Conservation (phyloP, 192 early-diverging fungal genomes). For the Podila clonocystis region DNA sequence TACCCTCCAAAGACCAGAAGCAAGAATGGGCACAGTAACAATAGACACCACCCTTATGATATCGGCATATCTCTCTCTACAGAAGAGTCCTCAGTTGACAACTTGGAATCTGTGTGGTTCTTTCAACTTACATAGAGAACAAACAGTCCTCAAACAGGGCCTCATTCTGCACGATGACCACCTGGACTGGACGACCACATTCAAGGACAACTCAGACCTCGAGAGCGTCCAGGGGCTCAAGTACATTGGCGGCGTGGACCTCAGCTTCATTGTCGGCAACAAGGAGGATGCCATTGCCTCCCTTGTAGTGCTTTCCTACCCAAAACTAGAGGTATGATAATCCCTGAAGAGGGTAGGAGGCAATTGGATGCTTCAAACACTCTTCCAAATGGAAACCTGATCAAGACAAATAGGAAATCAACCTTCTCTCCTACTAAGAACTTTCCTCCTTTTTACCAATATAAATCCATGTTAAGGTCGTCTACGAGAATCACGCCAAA, state of each 20-base stretch:
- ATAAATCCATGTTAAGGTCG: slow-evolving; percentile 35
- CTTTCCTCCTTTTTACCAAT: not conserved
- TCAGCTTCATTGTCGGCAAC: slow-evolving; percentile 72
- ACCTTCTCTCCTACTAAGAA: not conserved
- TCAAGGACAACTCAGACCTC: slow-evolving; percentile 9
- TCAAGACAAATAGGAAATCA: not conserved
- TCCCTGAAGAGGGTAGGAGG: not conserved
- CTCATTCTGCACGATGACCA: slow-evolving; percentile 33
- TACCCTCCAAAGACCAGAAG: slow-evolving; percentile 34
- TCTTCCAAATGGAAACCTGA: too few relatives aligned
- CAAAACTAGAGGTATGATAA: slow-evolving; percentile 61
- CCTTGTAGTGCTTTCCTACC: slow-evolving; percentile 76
- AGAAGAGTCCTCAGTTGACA: not conserved
- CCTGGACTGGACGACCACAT: slow-evolving; percentile 19
- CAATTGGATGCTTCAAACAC: too few relatives aligned
- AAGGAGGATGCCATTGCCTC: slow-evolving; percentile 74
- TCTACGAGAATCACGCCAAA: slow-evolving; percentile 69
- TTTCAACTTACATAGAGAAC: slow-evolving; percentile 14
- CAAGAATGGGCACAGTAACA: slow-evolving; percentile 44
- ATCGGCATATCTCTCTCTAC: not conserved
- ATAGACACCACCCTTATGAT: not conserved
- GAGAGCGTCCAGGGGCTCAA: slow-evolving; percentile 36
- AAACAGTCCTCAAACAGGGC: slow-evolving; percentile 19
- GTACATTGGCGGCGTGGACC: slow-evolving; percentile 81
- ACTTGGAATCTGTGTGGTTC: not conserved